A percentile compares a stretch with the other conserved stretches of the same genome.
Evolutionary conservation across 2,329 filamentous ascomycete genomes (phyloP).

Genomic region (Chaetoscypha palmicola): DNA sequence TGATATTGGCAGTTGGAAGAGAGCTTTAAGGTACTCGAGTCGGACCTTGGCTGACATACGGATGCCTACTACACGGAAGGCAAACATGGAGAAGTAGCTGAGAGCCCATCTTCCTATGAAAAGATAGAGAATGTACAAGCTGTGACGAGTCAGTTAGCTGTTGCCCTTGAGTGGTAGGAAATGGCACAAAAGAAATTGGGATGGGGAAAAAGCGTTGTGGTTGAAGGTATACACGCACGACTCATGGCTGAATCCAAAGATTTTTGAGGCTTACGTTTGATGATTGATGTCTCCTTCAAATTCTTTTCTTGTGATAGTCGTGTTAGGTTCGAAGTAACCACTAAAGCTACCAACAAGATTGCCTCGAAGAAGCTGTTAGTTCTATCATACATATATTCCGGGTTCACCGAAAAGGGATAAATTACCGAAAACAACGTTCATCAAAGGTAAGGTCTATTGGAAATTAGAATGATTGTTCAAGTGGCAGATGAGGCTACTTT

Average conservation of each 20-base stretch:
- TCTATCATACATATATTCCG: no score
- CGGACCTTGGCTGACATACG: constrained; percentile 55
- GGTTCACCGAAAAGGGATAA: no score
- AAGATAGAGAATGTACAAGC: constrained; percentile 62
- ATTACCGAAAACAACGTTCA: constrained; percentile 53
- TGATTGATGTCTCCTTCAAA: constrained; percentile 39
- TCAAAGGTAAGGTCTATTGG: constrained; percentile 45
- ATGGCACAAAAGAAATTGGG: neutral
- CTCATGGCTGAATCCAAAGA: no score
- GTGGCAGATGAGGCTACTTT: constrained; percentile 6
- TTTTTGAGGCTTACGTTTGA: constrained; percentile 38
- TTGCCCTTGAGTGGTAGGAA: neutral
- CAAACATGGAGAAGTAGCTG: constrained; percentile 56
- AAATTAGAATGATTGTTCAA: constrained; percentile 6
- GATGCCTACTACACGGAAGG: constrained; percentile 55
- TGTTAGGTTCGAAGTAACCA: constrained; percentile 33
- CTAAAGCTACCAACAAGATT: constrained; percentile 39
- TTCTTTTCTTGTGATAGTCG: constrained; percentile 31
- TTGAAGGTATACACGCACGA: no score
- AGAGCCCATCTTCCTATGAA: constrained; percentile 60
- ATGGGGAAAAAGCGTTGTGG: no score
- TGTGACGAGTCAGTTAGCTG: constrained; percentile 23
- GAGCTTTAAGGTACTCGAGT: constrained; percentile 54
- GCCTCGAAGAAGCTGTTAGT: constrained; percentile 8
- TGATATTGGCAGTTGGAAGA: constrained; percentile 60